Conservation (phyloP, 2,329 filamentous ascomycete genomes). For the Zasmidium angulare region DNA sequence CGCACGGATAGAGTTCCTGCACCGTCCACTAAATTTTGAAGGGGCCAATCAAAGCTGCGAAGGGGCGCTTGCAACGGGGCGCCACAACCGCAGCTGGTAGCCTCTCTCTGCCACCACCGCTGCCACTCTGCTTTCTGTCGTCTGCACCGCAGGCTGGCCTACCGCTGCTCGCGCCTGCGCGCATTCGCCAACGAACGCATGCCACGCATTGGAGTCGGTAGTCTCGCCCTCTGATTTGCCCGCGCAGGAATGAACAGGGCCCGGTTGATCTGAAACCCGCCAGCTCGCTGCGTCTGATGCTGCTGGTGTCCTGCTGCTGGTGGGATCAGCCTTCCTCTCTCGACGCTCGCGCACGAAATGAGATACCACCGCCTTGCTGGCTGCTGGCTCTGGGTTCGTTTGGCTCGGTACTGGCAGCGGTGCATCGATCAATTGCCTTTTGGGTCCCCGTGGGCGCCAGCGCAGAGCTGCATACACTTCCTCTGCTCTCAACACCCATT, state of each 20-base stretch:
- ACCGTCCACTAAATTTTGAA: background rate
- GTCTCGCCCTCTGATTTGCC: slow-evolving; percentile 15
- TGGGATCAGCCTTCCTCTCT: background rate
- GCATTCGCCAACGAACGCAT: slow-evolving; percentile 17
- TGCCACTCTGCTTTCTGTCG: background rate
- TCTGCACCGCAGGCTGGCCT: too few species aligned
- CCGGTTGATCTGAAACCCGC: background rate
- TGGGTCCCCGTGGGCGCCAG: background rate
- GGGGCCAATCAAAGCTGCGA: background rate
- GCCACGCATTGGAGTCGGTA: slow-evolving; percentile 12
- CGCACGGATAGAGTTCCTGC: background rate
- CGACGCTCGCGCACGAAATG: slow-evolving; percentile 9
- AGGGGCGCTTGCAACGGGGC: background rate
- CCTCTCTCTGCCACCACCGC: background rate
- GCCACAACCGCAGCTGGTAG: background rate
- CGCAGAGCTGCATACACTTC: background rate
- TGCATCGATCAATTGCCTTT: background rate
- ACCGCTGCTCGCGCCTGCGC: slow-evolving; percentile 2
- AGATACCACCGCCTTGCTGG: too few species aligned
- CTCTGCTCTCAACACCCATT: background rate
- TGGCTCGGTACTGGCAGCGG: background rate
- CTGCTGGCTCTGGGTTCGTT: background rate
- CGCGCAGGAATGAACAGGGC: slow-evolving; percentile 12
- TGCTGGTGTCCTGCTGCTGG: background rate
- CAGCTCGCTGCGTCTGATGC: background rate